These are phyloP conservation scores for Aspergillus ochraceus DNA, from an alignment of 2,329 filamentous ascomycete genomes.

Conservation along the genomic window DNA sequence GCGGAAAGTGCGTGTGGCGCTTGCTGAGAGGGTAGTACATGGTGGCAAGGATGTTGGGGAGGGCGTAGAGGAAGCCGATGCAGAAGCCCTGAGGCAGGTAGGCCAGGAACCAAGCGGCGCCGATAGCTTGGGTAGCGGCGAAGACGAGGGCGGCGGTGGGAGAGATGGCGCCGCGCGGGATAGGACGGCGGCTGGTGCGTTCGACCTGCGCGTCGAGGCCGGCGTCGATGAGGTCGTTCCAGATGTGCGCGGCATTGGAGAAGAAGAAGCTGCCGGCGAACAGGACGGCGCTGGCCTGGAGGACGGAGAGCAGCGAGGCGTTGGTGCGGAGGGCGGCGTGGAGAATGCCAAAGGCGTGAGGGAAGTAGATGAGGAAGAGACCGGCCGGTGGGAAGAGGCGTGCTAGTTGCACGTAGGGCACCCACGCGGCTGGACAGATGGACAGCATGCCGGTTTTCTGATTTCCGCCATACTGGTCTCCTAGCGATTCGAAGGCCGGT, in stretches of 20 bases:
- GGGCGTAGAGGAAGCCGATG: not conserved
- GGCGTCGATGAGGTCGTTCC: conserved; percentile 89
- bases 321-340: conserved; percentile 42
- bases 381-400: conserved; percentile 80
- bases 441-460: not conserved
- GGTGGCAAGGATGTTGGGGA: conserved; percentile 3
- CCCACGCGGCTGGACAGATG: not conserved
- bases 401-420: conserved; percentile 37
- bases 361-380: conserved; percentile 83
- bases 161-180: conserved; percentile 74
- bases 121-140: conserved; percentile 63
- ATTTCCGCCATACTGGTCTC: conserved; percentile 3
- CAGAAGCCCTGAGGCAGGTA: not conserved
- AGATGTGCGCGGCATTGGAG: conserved; percentile 70
- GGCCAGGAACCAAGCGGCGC: not conserved
- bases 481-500: not conserved
- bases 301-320: conserved; percentile 62
- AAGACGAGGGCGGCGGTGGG: conserved; percentile 72
- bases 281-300: conserved; percentile 1
- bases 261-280: conserved; percentile 70
- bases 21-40: conserved; percentile 74
- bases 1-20: conserved; percentile 82
- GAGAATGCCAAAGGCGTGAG: conserved; percentile 81
- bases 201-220: conserved; percentile 79
- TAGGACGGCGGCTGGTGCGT: conserved; percentile 68